Base-by-base conservation (phyloP, 2,329 filamentous ascomycete species). In the Exophiala oligosperma region DNA sequence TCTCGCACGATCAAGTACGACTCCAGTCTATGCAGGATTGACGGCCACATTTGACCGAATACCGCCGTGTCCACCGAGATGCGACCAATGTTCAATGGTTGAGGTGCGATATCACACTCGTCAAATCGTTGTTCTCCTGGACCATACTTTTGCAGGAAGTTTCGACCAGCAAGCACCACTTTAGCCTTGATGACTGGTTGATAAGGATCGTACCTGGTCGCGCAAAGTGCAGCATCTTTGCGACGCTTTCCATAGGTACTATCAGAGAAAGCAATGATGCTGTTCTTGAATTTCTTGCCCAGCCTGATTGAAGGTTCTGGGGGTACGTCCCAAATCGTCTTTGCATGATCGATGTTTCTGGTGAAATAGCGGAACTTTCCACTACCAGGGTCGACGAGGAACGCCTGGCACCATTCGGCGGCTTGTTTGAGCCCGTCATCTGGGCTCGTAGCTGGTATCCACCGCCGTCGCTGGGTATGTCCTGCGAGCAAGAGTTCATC, bases 181-280 rank as follows among this genome's bases (percentile, higher is more conserved):
- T 93, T 84, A 0, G 88, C 91, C 66, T 88, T 81, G 4, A 96
- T 74, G 0, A 99, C 94, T 1, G 91, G 90, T 66, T 97, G 91
- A n/a, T 88, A 76, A 38, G 83, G 78, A 35, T 84, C 78, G 74
- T 84, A 93, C 23, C 26, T 56, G 2, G 50, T 48, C 12, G 53
- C 55, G 5, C 53, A 40, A 14, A 41, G 48, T 14, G 40, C 49
- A 7, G 52, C 29, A 29, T 59, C 55, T 43, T 62, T 63, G n/a
- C 43, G 43, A 12, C 53, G 58, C 29, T 17, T 46, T 12, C 58
- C 43, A 61, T 61, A 67, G 17, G 92, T 77, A 70, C 90, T 96
- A 66, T 89, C 83, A 52, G 88, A 92, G 73, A 94, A 97, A 65
- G 92, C 87, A 62, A 93, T 82, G 63, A 97, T 96, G 54, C 83